Conservation (phyloP, 2,329 filamentous ascomycete species). For the Rutstroemia sp. region DNA sequence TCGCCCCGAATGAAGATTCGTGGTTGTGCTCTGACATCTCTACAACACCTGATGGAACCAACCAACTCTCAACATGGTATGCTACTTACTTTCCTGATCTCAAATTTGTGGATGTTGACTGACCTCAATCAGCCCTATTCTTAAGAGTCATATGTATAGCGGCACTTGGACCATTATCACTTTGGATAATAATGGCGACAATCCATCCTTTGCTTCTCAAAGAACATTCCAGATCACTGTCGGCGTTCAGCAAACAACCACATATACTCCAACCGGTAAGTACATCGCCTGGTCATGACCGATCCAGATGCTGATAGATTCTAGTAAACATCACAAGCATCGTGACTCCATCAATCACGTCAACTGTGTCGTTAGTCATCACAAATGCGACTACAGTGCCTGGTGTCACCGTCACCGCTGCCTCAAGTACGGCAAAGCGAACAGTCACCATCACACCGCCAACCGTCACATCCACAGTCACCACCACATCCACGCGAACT, state of each 20-base stretch:
- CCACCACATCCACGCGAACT: not conserved
- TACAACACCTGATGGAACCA: not conserved
- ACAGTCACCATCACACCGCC: constrained; percentile 1
- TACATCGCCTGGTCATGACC: not conserved
- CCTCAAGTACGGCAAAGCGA: not conserved
- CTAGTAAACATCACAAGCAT: constrained; percentile 5
- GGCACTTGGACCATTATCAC: constrained; percentile 6
- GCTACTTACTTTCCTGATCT: not conserved
- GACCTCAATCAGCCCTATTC: not conserved
- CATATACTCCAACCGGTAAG: constrained; percentile 4
- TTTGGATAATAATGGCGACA: constrained; percentile 4
- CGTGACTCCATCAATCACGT: not conserved
- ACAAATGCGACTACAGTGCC: not conserved
- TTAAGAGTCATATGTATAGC: constrained; percentile 4
- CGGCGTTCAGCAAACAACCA: constrained; percentile 2
- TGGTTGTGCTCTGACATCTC: constrained; percentile 4
- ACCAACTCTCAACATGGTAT: constrained; percentile 6
- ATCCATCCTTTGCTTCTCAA: constrained; percentile 5
- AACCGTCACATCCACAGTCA: not conserved
- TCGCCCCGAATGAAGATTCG: constrained; percentile 4
- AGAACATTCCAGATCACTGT: constrained; percentile 3
- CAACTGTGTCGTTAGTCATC: not conserved
- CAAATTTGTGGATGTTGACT: not conserved
- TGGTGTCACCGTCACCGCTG: not conserved
- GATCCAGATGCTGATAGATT: not conserved